phyloP scores from a whole-genome alignment of 1,284 basidiomycete species.

The Cryptococcus hybrid region DNA sequence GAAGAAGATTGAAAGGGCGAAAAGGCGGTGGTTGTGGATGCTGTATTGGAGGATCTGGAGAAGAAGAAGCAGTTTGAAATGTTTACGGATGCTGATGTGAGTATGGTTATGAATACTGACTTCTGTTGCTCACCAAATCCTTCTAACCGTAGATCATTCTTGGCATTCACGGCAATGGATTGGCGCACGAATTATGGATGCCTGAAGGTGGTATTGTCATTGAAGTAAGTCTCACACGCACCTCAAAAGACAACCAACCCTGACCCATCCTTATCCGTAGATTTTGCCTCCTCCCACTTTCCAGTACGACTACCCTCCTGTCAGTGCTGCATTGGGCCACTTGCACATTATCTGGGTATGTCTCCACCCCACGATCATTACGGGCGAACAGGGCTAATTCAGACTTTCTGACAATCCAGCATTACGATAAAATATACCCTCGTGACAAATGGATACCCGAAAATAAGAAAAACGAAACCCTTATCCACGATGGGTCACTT shows the following conservation, averaged over 20 bases:
- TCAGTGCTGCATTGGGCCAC: constrained; percentile 4
- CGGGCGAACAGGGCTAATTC: not conserved
- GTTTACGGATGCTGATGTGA: constrained; percentile 17
- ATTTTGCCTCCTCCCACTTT: constrained; percentile 2
- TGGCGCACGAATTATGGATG: constrained; percentile 24
- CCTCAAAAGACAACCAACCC: too few relatives aligned
- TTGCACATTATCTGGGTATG: constrained; percentile 9
- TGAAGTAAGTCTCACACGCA: constrained; percentile 3
- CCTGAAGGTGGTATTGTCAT: constrained; percentile 4
- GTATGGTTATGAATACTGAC: not conserved
- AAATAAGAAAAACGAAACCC: not conserved
- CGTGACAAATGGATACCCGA: not conserved
- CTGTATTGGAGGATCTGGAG: constrained; percentile 10
- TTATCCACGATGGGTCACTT: not conserved
- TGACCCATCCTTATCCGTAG: not conserved
- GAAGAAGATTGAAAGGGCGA: constrained; percentile 3
- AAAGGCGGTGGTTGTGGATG: constrained; percentile 13
- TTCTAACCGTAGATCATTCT: constrained; percentile 16
- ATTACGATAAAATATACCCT: not conserved
- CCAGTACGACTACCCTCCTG: constrained; percentile 6
- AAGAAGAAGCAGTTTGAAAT: constrained; percentile 10
- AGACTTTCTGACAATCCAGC: not conserved
- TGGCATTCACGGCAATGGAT: constrained; percentile 20
- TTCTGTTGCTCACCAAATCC: not conserved
- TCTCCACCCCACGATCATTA: not conserved